A percentile compares a stretch with the other conserved stretches of the same genome.
These are phyloP conservation scores for Ogataea hybrid DNA, from an alignment of 1,139 yeast species.

Conservation along the genomic window DNA sequence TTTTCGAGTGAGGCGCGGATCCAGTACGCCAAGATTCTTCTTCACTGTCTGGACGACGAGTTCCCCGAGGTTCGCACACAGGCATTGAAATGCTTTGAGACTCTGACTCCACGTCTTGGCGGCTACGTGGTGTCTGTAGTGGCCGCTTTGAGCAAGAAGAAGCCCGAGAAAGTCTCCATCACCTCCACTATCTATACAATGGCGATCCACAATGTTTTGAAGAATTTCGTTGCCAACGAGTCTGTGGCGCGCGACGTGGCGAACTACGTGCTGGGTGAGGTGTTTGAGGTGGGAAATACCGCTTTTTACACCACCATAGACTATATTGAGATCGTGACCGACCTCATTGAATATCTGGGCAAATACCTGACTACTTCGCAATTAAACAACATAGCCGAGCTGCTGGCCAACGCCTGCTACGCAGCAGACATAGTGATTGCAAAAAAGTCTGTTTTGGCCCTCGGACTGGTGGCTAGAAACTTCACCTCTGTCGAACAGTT, in stretches of 20 bases:
- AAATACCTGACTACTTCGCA: slow-evolving; percentile 44
- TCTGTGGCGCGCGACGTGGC: slow-evolving; percentile 17
- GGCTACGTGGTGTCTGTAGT: slow-evolving; percentile 27
- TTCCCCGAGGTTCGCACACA: slow-evolving; percentile 79
- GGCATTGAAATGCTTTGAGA: slow-evolving; percentile 60
- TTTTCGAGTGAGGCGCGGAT: slow-evolving; percentile 34
- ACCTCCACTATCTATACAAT: slow-evolving; percentile 67
- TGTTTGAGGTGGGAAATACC: slow-evolving; percentile 27
- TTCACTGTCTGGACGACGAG: slow-evolving; percentile 57
- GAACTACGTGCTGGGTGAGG: slow-evolving; percentile 18
- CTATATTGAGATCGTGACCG: slow-evolving; percentile 61
- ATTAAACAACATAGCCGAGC: slow-evolving; percentile 36
- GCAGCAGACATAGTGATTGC: slow-evolving; percentile 47
- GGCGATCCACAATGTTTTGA: slow-evolving; percentile 65
- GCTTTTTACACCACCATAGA: slow-evolving; percentile 46
- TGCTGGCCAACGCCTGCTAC: slow-evolving; percentile 42
- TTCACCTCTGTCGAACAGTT: slow-evolving; percentile 30
- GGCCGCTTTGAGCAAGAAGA: slow-evolving; percentile 30
- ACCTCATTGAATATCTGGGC: slow-evolving; percentile 56
- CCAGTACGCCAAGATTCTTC: slow-evolving; percentile 47
- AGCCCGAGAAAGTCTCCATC: slow-evolving; percentile 38
- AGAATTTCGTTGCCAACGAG: slow-evolving; percentile 31
- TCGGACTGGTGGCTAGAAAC: slow-evolving; percentile 46
- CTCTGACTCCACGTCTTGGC: slow-evolving; percentile 36
- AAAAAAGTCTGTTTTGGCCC: slow-evolving; percentile 54